Base-by-base conservation (phyloP, 345 rosid species). In the Carallia pectinifolia region DNA sequence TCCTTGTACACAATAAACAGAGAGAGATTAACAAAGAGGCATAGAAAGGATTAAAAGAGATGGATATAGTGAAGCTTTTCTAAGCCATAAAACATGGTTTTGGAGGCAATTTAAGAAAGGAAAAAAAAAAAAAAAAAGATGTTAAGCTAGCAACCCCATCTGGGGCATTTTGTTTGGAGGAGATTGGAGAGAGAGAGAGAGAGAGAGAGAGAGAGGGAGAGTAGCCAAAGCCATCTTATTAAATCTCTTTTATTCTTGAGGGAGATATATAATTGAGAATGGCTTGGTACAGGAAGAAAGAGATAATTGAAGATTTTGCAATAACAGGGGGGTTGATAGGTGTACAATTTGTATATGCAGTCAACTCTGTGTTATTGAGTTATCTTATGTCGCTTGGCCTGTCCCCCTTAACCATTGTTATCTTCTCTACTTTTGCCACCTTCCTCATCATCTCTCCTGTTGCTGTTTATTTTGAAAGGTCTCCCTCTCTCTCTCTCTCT, bases 361-460 rank as follows among this genome's bases (percentile, higher is more conserved):
- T 79, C 13, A 87, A 78, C 68, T 78, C 97, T 0, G 65, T 89
- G 70, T 76, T 88, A 61, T 78, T 88, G 86, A 85, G 88, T 72
- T 87, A 87, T 79, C 72, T 96, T 48, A 89, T 88, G 97, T 87
- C 98, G 18, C 79, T 89, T 36, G 93, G 98, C 65, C 85, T 92
- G 37, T 70, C 75, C 40, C 79, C 93, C 76, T 81, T 84, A 30
- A 78, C 93, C 71, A 87, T 90, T 85, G 82, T 88, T 72, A 83
- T 88, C 81, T 83, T 81, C 84, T 74, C 89, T 62, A 74, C 90
- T 37, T 76, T 83, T 67, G 91, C 95, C 53, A 82, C 96, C 66
- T 96, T 88, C 83, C 31, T 92, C n/a, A 44, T 88, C 62, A 85
- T 88, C 67, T 80, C 89, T 50, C 98, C 97, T 60, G 6, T 85